phyloP scores from a whole-genome alignment of 352 stramenopile species.

The Phytophthora hybrid region DNA sequence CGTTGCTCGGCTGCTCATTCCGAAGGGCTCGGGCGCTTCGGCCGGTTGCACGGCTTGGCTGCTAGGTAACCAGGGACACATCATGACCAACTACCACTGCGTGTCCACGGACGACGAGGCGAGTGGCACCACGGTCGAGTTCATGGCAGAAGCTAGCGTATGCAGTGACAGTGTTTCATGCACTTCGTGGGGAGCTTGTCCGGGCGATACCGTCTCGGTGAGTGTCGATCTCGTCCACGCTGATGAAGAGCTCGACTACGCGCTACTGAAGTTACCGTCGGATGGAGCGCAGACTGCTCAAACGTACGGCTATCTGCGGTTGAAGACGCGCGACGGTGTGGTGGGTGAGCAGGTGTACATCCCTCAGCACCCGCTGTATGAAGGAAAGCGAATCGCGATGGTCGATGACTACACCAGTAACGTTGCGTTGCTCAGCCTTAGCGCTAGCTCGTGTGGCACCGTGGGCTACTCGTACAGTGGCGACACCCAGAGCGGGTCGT shows the following conservation, averaged over 20 bases:
- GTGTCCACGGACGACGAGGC: constrained; percentile 55
- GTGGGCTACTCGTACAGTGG: constrained; percentile 67
- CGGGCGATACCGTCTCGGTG: constrained; percentile 54
- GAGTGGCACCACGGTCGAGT: constrained; percentile 56
- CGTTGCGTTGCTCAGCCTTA: constrained; percentile 46
- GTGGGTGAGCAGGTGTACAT: constrained; percentile 62
- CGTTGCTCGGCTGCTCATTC: constrained; percentile 63
- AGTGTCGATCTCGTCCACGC: constrained; percentile 54
- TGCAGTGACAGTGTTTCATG: constrained; percentile 53
- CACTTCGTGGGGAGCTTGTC: constrained; percentile 47
- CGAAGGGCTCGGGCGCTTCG: constrained; percentile 39
- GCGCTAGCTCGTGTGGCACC: constrained; percentile 43
- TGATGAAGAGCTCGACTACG: constrained; percentile 65
- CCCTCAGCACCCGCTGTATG: constrained; percentile 56
- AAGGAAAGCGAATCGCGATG: constrained; percentile 61
- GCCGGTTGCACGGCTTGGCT: constrained; percentile 71
- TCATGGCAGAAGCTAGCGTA: constrained; percentile 56
- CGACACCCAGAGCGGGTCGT: constrained; percentile 72
- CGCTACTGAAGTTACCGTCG: constrained; percentile 57
- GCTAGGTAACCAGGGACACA: constrained; percentile 60
- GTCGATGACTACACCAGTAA: constrained; percentile 58
- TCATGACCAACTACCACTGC: constrained; percentile 84
- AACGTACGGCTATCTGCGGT: constrained; percentile 70
- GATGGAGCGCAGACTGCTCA: constrained; percentile 39
- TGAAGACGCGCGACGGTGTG: constrained; percentile 42